Percentiles rank a stretch among this genome's conserved stretches.
Evolutionary conservation across 1,139 yeast genomes (phyloP).

Genomic region (Pichia sp.): DNA sequence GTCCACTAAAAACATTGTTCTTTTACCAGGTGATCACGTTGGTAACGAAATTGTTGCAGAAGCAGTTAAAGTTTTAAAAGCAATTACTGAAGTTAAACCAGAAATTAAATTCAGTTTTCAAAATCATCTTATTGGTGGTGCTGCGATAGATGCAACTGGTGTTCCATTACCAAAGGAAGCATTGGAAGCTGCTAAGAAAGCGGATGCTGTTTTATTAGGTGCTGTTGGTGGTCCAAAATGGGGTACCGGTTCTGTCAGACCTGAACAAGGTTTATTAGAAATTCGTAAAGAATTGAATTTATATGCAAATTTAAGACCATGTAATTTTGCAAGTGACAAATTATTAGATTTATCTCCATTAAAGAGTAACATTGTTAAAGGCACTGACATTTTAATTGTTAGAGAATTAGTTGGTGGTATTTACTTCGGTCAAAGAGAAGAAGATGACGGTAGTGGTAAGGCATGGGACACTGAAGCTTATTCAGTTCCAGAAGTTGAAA

Average conservation of each 20-base stretch:
- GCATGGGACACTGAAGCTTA: slow-evolving; percentile 95
- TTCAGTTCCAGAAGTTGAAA: slow-evolving; percentile 81
- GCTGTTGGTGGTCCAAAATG: slow-evolving; percentile 99
- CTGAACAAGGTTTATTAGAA: slow-evolving; percentile 91
- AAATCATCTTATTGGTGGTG: slow-evolving; percentile 90
- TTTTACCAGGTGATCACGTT: slow-evolving; percentile 94
- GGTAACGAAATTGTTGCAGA: slow-evolving; percentile 87
- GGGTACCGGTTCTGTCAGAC: slow-evolving; percentile 93
- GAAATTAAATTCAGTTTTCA: slow-evolving; percentile 65
- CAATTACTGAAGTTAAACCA: slow-evolving; percentile 64
- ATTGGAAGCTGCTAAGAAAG: slow-evolving; percentile 72
- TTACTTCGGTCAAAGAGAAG: slow-evolving; percentile 91
- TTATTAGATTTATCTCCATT: slow-evolving; percentile 83
- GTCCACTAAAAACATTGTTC: slow-evolving; percentile 59
- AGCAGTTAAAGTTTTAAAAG: slow-evolving; percentile 83
- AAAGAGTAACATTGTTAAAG: slow-evolving; percentile 74
- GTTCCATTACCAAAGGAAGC: slow-evolving; percentile 86
- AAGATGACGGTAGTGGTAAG: slow-evolving; percentile 76
- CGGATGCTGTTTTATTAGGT: slow-evolving; percentile 92
- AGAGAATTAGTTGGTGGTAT: slow-evolving; percentile 98
- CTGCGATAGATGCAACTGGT: slow-evolving; percentile 96
- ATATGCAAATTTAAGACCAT: slow-evolving; percentile 94
- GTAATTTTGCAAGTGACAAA: slow-evolving; percentile 86
- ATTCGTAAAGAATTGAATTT: slow-evolving; percentile 90
- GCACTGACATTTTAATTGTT: slow-evolving; percentile 87